Conservation (phyloP, 768 basidiomycete species). For the Kwoniella europaea region DNA sequence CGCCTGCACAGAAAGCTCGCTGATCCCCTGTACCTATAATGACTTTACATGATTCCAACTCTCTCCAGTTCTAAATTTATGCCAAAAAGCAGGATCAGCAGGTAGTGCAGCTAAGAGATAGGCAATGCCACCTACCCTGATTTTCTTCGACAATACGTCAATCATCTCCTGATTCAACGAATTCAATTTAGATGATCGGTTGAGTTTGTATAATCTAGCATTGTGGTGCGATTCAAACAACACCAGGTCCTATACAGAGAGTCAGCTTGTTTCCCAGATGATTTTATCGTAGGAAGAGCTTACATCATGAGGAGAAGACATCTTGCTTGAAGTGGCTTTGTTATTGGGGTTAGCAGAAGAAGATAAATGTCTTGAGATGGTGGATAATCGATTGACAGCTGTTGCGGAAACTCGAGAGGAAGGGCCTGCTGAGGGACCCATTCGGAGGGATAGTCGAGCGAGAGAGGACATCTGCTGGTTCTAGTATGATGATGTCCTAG, state of each 20-base stretch:
- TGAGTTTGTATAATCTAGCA: slow-evolving; percentile 73
- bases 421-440: slow-evolving; percentile 28
- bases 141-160: slow-evolving; percentile 68
- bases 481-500: neutral
- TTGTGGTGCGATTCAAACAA: slow-evolving; percentile 43
- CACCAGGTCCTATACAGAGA: slow-evolving; percentile 28
- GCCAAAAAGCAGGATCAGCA: neutral
- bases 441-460: slow-evolving; percentile 30
- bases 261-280: neutral
- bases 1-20: slow-evolving; percentile 89
- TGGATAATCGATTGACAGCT: slow-evolving; percentile 24
- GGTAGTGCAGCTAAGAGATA: no score
- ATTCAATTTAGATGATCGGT: slow-evolving; percentile 79
- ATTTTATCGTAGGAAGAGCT: neutral
- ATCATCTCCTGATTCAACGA: slow-evolving; percentile 82
- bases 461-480: slow-evolving; percentile 26
- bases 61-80: slow-evolving; percentile 41
- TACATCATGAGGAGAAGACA: slow-evolving; percentile 24
- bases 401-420: slow-evolving; percentile 7
- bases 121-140: slow-evolving; percentile 66
- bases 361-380: slow-evolving; percentile 35
- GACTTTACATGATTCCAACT: slow-evolving; percentile 47
- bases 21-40: slow-evolving; percentile 60
- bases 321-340: slow-evolving; percentile 17
- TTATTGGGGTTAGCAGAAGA: slow-evolving; percentile 12